Base-by-base conservation (phyloP, 2,329 filamentous ascomycete species). In the Apiospora pterosperma region DNA sequence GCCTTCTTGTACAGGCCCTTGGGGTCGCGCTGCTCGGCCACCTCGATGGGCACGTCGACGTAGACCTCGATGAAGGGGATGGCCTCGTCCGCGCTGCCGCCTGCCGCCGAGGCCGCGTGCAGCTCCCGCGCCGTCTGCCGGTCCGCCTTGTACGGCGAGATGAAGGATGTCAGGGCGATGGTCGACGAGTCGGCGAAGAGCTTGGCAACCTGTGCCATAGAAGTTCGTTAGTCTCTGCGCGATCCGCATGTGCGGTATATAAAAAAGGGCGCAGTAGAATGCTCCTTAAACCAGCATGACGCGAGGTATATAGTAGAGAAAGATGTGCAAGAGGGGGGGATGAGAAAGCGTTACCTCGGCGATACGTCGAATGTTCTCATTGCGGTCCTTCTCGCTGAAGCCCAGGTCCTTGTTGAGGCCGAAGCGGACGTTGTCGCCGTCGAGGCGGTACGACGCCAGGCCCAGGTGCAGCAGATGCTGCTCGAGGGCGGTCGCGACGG, bases 1-100 rank as follows among this genome's bases (percentile, higher is more conserved):
- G 96, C 96, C 87, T 97, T 97, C 86, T 97, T 97, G 82, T 99
- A 99, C 66, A 98, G 82, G 5, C 95, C 96, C 88, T 99, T 99
- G 60, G 96, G 96, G 76, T 99, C 96, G 68, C 96, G 89, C 86
- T 95, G 85, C 87, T 98, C 95, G 41, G 96, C 95, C 55, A 96
- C 92, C 79, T 93, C 92, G 70, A 98, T 85, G 16, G 93, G 92
- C 14, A 98, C 89, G 78, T 99, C 93, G 68, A 99, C 90, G 75
- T 89, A 97, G 65, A 98, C 93, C 81, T 99, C 96, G 70, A 99
- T 86, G 76, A 99, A 99, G 11, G 92, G 90, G 64, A 98, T 85
- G 0, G 91, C 81, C 1, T 81, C 77, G 70, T 91, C 90, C 71
- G 90, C 90, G 28, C 48, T 55, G 65, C 81, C 81, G 64, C 80